phyloP scores from a whole-genome alignment of 306 rosid species.

The Phaseolus lunatus region DNA sequence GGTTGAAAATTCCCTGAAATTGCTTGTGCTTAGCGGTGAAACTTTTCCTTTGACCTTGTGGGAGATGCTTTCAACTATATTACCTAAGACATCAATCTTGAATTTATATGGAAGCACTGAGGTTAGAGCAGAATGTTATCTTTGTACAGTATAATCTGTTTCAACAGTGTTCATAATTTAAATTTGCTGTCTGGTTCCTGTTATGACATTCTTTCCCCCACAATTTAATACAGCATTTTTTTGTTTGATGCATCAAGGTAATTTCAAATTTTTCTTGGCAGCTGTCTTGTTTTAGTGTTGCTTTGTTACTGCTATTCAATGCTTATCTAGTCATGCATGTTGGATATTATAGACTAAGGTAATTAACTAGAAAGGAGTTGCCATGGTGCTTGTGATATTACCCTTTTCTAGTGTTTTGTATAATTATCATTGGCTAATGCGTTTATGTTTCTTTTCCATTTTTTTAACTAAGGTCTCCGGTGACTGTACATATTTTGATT shows the following conservation, averaged over 20 bases:
- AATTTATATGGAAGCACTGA: constrained; percentile 93
- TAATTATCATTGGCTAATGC: constrained; percentile 43
- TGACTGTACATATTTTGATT: constrained; percentile 95
- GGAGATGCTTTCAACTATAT: constrained; percentile 62
- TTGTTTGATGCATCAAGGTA: constrained; percentile 7
- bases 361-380: constrained; percentile 24
- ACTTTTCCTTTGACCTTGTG: constrained; percentile 68
- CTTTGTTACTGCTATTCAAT: constrained; percentile 27
- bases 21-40: constrained; percentile 93
- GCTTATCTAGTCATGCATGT: constrained; percentile 6
- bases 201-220: constrained; percentile 2
- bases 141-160: constrained; percentile 36
- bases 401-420: constrained; percentile 17
- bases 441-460: constrained; percentile 36
- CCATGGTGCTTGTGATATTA: constrained; percentile 18
- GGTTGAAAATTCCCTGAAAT: constrained; percentile 59
- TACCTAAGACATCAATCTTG: constrained; percentile 80
- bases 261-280: constrained; percentile 23
- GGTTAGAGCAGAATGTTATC: constrained; percentile 53
- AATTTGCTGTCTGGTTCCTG: constrained; percentile 11
- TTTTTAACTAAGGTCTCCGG: constrained; percentile 76
- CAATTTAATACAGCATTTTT: constrained; percentile 24
- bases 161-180: constrained; percentile 10
- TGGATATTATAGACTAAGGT: constrained; percentile 20
- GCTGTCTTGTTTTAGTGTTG: constrained; percentile 32